These are phyloP conservation scores for Pyrenochaeta sp. DNA, from an alignment of 2,329 filamentous ascomycete genomes.

Conservation along the genomic window DNA sequence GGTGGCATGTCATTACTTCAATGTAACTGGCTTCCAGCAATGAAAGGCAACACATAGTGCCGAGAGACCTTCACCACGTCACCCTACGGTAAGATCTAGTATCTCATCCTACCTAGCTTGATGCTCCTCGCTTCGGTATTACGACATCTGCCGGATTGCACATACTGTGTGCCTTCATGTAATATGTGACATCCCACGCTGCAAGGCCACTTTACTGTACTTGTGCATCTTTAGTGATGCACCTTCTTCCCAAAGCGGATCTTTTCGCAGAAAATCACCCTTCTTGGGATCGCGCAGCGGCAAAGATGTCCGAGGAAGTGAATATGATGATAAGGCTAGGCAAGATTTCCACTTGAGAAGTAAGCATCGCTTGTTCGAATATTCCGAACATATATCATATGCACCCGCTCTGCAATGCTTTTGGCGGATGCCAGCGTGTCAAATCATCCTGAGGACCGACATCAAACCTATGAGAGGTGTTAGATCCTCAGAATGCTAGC, in stretches of 20 bases:
- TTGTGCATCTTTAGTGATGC: slow-evolving; percentile 1
- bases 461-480: no score
- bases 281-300: background rate
- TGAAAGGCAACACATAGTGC: background rate
- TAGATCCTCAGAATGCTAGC: no score
- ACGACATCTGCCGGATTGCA: slow-evolving; percentile 1
- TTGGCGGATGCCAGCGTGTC: background rate
- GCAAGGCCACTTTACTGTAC: background rate
- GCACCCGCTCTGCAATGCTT: background rate
- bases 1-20: background rate
- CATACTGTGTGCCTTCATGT: background rate
- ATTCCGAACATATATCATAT: background rate
- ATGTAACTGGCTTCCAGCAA: background rate
- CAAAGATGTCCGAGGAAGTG: background rate
- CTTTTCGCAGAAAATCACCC: slow-evolving; percentile 1
- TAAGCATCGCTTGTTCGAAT: background rate
- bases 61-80: background rate
- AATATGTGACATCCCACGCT: background rate
- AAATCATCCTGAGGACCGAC: no score
- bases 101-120: background rate
- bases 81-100: background rate
- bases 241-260: slow-evolving; percentile 2
- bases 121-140: background rate
- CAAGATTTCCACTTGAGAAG: background rate
- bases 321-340: background rate